A percentile compares a stretch with the other conserved stretches of the same genome.
These are phyloP conservation scores for Kockiozyma suomiensis DNA, from an alignment of 805 yeast genomes.

Conservation along the genomic window DNA sequence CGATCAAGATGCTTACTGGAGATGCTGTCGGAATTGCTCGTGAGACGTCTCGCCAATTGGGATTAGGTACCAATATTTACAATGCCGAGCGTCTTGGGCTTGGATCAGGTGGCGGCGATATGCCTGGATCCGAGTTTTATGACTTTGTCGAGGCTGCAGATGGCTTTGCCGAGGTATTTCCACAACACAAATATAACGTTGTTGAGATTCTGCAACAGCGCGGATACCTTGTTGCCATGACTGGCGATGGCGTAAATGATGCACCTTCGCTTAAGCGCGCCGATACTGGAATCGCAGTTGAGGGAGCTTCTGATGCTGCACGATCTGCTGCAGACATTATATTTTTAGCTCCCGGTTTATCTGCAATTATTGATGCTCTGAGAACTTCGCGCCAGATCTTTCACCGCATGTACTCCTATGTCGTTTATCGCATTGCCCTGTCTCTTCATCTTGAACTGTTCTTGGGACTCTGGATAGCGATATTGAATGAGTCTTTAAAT, in stretches of 20 bases:
- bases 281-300: slow-evolving; percentile 85
- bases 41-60: slow-evolving; percentile 97
- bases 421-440: slow-evolving; percentile 86
- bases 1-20: slow-evolving; percentile 97
- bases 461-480: slow-evolving; percentile 96
- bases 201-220: slow-evolving; percentile 64
- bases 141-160: slow-evolving; percentile 83
- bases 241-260: slow-evolving; percentile 69
- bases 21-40: slow-evolving; percentile 98
- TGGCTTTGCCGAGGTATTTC: slow-evolving; percentile 81
- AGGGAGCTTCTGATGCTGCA: slow-evolving; percentile 50
- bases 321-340: slow-evolving; percentile 49
- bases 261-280: slow-evolving; percentile 67
- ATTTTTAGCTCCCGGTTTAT: slow-evolving; percentile 51
- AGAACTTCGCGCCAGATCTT: slow-evolving; percentile 95
- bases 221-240: slow-evolving; percentile 67
- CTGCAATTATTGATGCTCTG: slow-evolving; percentile 8
- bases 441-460: slow-evolving; percentile 92
- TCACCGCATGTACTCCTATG: slow-evolving; percentile 99
- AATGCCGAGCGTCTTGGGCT: slow-evolving; percentile 96
- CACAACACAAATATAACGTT: slow-evolving; percentile 65
- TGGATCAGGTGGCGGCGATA: slow-evolving; percentile 74
- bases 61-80: slow-evolving; percentile 92
- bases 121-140: slow-evolving; percentile 65
- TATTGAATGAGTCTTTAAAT: slow-evolving; percentile 79